phyloP scores from a whole-genome alignment of 1,139 yeast genomes.

The Kodamaea derodonti region DNA sequence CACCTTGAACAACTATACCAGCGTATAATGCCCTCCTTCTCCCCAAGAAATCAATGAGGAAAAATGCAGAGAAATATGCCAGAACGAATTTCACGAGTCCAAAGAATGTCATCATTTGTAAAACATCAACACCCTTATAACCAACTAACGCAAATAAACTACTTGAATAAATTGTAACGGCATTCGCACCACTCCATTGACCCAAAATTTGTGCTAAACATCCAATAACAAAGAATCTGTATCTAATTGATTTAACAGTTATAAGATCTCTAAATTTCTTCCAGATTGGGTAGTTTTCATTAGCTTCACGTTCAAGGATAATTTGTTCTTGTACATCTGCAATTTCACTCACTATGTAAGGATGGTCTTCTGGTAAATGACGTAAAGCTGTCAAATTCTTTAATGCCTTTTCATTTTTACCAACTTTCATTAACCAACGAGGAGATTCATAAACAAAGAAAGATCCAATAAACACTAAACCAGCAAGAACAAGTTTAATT shows the following conservation, averaged over 20 bases:
- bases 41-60: slow-evolving; percentile 45
- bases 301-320: slow-evolving; percentile 35
- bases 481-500: slow-evolving; percentile 42
- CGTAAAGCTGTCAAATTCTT: slow-evolving; percentile 42
- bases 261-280: slow-evolving; percentile 30
- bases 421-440: slow-evolving; percentile 42
- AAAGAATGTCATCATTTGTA: slow-evolving; percentile 45
- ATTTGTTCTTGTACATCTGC: slow-evolving; percentile 48
- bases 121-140: slow-evolving; percentile 25
- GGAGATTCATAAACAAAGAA: slow-evolving; percentile 41
- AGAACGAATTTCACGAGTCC: slow-evolving; percentile 45
- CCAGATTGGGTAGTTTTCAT: slow-evolving; percentile 13
- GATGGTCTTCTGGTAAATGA: slow-evolving; percentile 46
- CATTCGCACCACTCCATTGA: slow-evolving; percentile 64
- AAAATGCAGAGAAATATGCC: slow-evolving; percentile 40
- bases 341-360: slow-evolving; percentile 49
- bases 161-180: slow-evolving; percentile 40
- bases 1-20: slow-evolving; percentile 24
- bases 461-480: slow-evolving; percentile 34
- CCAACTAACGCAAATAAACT: slow-evolving; percentile 54
- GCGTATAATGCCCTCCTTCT: slow-evolving; percentile 31
- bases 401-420: slow-evolving; percentile 32
- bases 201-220: slow-evolving; percentile 48
- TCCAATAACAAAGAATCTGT: slow-evolving; percentile 43
- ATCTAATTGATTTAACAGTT: slow-evolving; percentile 33